Conservation (phyloP, 2,329 filamentous ascomycete species). For the Penicillium rolfsii region DNA sequence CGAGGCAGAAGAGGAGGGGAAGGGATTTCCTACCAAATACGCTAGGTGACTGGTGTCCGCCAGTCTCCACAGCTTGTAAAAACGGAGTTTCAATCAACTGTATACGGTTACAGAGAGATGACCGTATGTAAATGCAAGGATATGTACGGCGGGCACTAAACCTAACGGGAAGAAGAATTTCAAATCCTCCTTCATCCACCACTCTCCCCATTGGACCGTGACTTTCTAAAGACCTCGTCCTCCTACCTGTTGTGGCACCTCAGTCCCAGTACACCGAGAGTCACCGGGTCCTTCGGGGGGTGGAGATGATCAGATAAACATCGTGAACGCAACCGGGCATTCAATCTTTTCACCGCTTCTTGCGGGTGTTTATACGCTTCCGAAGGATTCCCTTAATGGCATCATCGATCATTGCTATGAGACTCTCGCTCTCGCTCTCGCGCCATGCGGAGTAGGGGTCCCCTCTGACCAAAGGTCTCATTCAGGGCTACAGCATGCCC, state of each 20-base stretch:
- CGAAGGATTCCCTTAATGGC: slow-evolving; percentile 14
- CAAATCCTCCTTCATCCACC: neutral
- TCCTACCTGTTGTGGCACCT: slow-evolving; percentile 17
- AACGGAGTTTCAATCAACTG: neutral
- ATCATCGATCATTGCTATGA: slow-evolving; percentile 1
- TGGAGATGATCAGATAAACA: slow-evolving; percentile 28
- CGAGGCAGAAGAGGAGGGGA: neutral
- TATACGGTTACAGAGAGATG: neutral
- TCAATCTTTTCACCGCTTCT: slow-evolving; percentile 29
- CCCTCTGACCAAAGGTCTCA: neutral
- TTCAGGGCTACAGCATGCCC: slow-evolving; percentile 9
- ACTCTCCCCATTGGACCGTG: slow-evolving; percentile 12
- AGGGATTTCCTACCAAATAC: neutral
- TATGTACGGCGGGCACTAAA: neutral
- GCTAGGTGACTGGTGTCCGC: slow-evolving; percentile 6
- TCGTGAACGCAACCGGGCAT: slow-evolving; percentile 15
- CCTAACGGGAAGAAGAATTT: neutral
- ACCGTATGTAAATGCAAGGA: slow-evolving; percentile 1
- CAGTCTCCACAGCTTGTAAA: slow-evolving; percentile 19
- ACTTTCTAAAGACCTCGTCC: slow-evolving; percentile 9
- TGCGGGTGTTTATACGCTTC: slow-evolving; percentile 9
- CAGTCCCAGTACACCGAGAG: slow-evolving; percentile 8
- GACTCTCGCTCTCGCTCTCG: neutral
- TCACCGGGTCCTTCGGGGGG: slow-evolving; percentile 4
- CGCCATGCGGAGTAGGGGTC: neutral